Evolutionary conservation across 1,139 yeast species (phyloP).

Genomic region (Schwanniomyces etchellsii): DNA sequence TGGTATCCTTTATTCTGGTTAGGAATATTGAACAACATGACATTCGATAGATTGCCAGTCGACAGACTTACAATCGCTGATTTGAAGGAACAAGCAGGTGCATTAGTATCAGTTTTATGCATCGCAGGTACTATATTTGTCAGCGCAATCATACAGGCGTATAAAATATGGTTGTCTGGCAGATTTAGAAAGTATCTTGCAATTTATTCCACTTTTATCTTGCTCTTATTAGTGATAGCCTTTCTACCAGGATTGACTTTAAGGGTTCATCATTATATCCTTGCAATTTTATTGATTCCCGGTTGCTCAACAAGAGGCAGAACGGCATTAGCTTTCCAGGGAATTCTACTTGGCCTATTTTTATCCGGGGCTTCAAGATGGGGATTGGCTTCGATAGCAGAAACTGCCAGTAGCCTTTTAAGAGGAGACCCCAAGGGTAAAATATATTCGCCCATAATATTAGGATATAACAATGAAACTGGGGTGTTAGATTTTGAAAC

Average conservation of each 20-base stretch:
- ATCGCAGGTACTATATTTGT: constrained; percentile 40
- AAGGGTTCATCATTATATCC: constrained; percentile 83
- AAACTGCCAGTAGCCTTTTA: constrained; percentile 61
- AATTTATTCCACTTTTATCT: constrained; percentile 46
- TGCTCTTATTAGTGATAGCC: constrained; percentile 42
- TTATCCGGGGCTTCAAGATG: constrained; percentile 86
- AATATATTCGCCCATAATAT: constrained; percentile 52
- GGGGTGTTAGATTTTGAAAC: constrained; percentile 33
- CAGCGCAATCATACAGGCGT: constrained; percentile 71
- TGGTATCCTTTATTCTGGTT: constrained; percentile 87
- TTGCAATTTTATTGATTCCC: constrained; percentile 74
- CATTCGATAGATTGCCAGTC: constrained; percentile 83
- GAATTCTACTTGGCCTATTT: constrained; percentile 73
- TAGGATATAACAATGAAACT: constrained; percentile 24
- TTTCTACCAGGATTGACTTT: constrained; percentile 65
- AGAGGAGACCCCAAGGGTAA: constrained; percentile 73
- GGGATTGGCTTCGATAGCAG: constrained; percentile 90
- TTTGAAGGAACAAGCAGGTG: constrained; percentile 70
- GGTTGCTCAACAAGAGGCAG: constrained; percentile 81
- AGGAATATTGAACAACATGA: constrained; percentile 79
- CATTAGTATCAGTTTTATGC: constrained; percentile 55
- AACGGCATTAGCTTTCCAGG: constrained; percentile 72
- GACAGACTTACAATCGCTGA: constrained; percentile 75
- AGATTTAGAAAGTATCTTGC: constrained; percentile 52
- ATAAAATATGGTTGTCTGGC: constrained; percentile 76